A percentile compares a stretch with the other conserved stretches of the same genome.
Evolutionary conservation across 331 rosid species (phyloP).

Genomic region (Quercus tomentella): DNA sequence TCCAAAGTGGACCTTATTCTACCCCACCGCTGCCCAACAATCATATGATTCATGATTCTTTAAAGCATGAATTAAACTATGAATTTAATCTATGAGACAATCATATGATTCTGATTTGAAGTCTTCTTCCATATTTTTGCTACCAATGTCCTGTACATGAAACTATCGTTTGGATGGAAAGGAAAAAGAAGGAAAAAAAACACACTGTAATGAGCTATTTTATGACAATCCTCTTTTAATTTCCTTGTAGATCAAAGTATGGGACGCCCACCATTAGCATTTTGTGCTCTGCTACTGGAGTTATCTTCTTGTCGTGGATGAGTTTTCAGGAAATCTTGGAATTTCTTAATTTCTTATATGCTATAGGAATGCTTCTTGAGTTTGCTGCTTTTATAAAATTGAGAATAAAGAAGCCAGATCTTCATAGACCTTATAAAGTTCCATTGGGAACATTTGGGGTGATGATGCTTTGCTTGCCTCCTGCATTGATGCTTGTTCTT

Average conservation of each 20-base stretch:
- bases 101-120: too few relatives aligned
- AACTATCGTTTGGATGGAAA: not conserved
- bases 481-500: conserved; percentile 62
- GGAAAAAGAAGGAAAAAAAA: not conserved
- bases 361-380: conserved; percentile 84
- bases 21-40: not conserved
- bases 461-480: conserved; percentile 66
- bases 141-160: not conserved
- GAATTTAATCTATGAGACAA: not conserved
- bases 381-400: conserved; percentile 71
- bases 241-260: conserved; percentile 54
- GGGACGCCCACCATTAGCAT: conserved; percentile 87
- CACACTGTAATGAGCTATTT: not conserved
- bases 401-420: conserved; percentile 70
- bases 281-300: conserved; percentile 78
- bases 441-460: conserved; percentile 70
- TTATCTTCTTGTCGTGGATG: conserved; percentile 85
- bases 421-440: conserved; percentile 71
- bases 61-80: not conserved
- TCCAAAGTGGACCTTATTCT: not conserved
- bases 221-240: not conserved
- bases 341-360: conserved; percentile 77
- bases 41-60: not conserved
- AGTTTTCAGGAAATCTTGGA: conserved; percentile 86
- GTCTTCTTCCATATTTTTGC: not conserved